Conservation (phyloP, 2,329 filamentous ascomycete genomes). For the Colletotrichum sp. region DNA sequence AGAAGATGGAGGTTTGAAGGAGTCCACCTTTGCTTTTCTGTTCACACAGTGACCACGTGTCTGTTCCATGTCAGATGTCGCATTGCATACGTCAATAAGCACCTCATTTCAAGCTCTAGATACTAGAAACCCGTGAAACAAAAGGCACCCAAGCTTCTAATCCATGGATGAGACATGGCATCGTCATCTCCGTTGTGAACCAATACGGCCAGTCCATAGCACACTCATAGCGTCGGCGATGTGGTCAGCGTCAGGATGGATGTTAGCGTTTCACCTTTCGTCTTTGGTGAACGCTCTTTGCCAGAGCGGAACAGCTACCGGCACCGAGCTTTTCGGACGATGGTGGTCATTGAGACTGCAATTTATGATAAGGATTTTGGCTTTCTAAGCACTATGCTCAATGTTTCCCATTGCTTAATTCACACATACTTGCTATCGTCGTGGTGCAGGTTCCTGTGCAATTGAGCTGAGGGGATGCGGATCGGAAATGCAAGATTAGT, state of each 20-base stretch:
- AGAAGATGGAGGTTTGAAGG: neutral
- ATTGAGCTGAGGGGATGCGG: neutral
- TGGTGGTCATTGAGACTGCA: neutral
- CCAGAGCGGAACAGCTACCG: neutral
- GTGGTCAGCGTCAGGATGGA: neutral
- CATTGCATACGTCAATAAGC: neutral
- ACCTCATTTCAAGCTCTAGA: neutral
- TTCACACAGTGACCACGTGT: neutral
- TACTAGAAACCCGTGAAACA: neutral
- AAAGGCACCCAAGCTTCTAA: too few species aligned
- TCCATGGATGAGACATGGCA: neutral
- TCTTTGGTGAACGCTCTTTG: neutral
- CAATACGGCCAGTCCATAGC: neutral
- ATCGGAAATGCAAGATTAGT: neutral
- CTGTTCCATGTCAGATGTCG: neutral
- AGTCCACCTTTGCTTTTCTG: accelerated
- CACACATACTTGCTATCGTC: accelerated
- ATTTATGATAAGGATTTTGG: neutral
- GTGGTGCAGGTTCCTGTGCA: accelerated
- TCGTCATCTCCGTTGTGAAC: neutral
- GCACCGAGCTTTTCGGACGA: accelerated
- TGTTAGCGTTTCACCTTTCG: neutral
- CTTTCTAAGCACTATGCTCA: neutral
- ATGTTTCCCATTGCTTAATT: neutral
- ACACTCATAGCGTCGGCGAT: neutral